Evolutionary conservation across 768 basidiomycete genomes (phyloP).

Genomic region (Phanerochaete carnosa): DNA sequence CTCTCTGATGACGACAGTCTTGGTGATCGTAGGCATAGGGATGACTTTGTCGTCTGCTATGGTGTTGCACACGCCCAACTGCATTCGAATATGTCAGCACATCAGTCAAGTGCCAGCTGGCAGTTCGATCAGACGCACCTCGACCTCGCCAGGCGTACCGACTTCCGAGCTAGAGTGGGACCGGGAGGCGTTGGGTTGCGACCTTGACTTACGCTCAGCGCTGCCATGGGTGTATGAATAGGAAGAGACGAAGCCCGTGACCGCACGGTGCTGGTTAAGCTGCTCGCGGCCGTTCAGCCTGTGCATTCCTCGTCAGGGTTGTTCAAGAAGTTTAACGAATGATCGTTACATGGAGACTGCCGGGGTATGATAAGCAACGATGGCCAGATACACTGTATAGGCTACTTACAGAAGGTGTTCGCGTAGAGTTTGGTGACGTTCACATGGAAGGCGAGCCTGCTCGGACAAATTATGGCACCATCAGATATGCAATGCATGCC

Average conservation of each 20-base stretch:
- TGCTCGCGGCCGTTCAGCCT: conserved; percentile 10
- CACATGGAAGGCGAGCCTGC: conserved; percentile 45
- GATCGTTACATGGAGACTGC: not conserved
- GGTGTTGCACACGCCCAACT: not conserved
- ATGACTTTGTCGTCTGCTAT: not conserved
- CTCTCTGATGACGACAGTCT: conserved; percentile 14
- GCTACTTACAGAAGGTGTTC: conserved; percentile 45
- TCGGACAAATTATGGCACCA: not conserved
- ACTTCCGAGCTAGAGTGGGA: not conserved
- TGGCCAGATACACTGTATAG: not conserved
- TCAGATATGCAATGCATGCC: not conserved
- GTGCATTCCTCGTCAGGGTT: not conserved
- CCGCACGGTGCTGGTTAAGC: not conserved
- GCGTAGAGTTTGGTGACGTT: conserved; percentile 48
- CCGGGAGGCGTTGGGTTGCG: not conserved
- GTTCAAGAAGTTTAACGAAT: not conserved
- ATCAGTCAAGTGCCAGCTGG: not conserved
- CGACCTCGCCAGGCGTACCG: not conserved
- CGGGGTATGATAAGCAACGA: not conserved
- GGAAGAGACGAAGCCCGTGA: not conserved
- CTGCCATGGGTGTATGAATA: not conserved
- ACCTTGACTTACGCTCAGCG: not conserved
- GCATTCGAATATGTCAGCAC: not conserved
- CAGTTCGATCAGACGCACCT: not conserved
- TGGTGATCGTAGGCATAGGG: conserved; percentile 9